Conservation (phyloP, 1,139 yeast species). For the Candida labiduridarum region DNA sequence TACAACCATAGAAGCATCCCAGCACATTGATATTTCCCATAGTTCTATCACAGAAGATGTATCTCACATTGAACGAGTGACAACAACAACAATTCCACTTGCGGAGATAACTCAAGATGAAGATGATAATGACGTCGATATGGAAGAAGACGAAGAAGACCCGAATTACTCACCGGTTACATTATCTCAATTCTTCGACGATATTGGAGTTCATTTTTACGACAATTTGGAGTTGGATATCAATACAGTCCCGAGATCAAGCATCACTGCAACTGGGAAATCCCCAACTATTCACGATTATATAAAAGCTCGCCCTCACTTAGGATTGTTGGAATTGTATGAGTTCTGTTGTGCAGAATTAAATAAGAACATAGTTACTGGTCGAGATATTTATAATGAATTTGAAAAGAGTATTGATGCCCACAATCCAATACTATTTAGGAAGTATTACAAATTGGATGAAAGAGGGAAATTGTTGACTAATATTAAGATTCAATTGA, state of each 20-base stretch:
- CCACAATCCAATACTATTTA: conserved; percentile 53
- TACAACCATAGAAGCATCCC: not conserved
- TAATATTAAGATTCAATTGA: conserved; percentile 44
- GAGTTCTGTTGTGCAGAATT: conserved; percentile 57
- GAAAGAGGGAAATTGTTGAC: conserved; percentile 39
- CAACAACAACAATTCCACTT: conserved; percentile 31
- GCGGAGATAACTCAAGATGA: conserved; percentile 25
- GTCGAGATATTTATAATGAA: conserved; percentile 45
- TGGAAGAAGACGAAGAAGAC: conserved; percentile 17
- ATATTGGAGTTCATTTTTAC: conserved; percentile 52
- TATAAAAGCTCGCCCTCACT: conserved; percentile 30
- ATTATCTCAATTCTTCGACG: conserved; percentile 45
- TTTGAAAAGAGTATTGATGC: conserved; percentile 44
- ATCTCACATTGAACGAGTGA: conserved; percentile 11
- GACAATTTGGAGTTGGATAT: conserved; percentile 50
- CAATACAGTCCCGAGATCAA: conserved; percentile 26
- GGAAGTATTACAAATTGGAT: conserved; percentile 44
- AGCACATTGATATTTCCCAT: conserved; percentile 5
- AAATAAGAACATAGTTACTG: conserved; percentile 51
- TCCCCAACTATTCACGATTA: conserved; percentile 27
- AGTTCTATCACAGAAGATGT: conserved; percentile 1
- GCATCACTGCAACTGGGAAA: conserved; percentile 22
- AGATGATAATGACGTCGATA: conserved; percentile 3
- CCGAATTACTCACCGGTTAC: conserved; percentile 36
- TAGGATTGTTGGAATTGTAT: conserved; percentile 48